Base-by-base conservation (phyloP, 148 eudicot species). In the Vaccinium corymbosum region DNA sequence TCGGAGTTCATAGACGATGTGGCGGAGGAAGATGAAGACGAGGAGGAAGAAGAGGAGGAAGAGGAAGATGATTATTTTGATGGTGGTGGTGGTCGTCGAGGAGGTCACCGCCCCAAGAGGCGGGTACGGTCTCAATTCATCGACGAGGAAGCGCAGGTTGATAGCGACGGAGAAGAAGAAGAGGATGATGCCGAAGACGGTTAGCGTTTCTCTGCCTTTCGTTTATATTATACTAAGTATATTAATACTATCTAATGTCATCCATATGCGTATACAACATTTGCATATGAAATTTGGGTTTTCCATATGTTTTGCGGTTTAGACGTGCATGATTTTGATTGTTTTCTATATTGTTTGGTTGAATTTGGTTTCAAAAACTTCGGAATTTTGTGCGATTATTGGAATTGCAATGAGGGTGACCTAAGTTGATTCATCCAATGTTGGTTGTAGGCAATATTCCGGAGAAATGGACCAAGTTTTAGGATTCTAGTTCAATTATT, bases 121-220 rank as follows among this genome's bases (percentile, higher is more conserved):
- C 64, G 83, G 84, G 19, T 82, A 61, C 80, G 90, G 76, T 19
- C 88, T 16, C 74, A 85, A 0, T 94, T 93, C 85, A 89, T 95
- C 64, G 98, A 95, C 82, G 73, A 68, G 42, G 73, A 68, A 68
- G 73, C 73, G 17, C 42, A 68, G 73, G 73, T 68, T 38, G 73
- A 68, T 68, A 29, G 42, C 7, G 73, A 68, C 19, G 98, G 92
- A 7, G 98, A 95, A 0, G 98, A 95, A 64, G 98, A 95, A 48
- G 98, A 95, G 20, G 98, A 95, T 0, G 97, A 90, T 13, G 92
- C 85, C 22, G 98, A 95, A 84, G 98, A 94, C 81, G 98, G 98
- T 95, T 81, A 89, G 89, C 82, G 81, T 82, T 81, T 71, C 62
- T 87, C 25, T 12, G 73, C 13, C 27, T 68, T 52, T 20, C 53